Conservation (phyloP, 2,329 filamentous ascomycete species). For the Fusarium piperis region DNA sequence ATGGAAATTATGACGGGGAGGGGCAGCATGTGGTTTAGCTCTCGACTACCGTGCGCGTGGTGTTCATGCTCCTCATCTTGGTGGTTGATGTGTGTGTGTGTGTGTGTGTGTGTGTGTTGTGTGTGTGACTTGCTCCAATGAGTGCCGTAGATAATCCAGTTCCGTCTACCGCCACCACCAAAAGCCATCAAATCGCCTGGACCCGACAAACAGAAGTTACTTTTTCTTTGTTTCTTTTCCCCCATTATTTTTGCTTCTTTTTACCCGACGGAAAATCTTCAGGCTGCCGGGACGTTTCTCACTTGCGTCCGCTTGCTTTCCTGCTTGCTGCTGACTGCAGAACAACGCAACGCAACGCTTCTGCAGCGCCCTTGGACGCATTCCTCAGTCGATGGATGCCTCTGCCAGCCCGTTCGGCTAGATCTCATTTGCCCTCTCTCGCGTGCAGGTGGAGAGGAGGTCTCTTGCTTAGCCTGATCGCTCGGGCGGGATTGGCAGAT, state of each 20-base stretch:
- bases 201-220: not conserved
- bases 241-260: too few relatives aligned
- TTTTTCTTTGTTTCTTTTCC: not conserved
- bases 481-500: conserved; percentile 43
- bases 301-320: not conserved
- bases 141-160: not conserved
- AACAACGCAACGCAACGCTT: not conserved
- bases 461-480: conserved; percentile 41
- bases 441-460: conserved; percentile 38
- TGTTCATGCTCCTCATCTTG: conserved; percentile 24
- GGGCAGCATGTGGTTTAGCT: conserved; percentile 23
- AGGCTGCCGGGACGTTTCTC: not conserved
- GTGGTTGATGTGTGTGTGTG: not conserved
- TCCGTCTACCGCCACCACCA: conserved; percentile 7
- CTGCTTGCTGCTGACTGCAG: not conserved
- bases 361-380: conserved; percentile 27
- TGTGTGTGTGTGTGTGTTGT: too few relatives aligned
- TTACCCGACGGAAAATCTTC: not conserved
- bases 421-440: conserved; percentile 42
- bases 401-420: conserved; percentile 29
- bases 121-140: not conserved
- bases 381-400: conserved; percentile 34
- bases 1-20: conserved; percentile 27
- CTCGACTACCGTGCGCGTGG: conserved; percentile 26
- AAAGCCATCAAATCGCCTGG: not conserved